Base-by-base conservation (phyloP, 805 yeast species). In the Ogataea neopini region DNA sequence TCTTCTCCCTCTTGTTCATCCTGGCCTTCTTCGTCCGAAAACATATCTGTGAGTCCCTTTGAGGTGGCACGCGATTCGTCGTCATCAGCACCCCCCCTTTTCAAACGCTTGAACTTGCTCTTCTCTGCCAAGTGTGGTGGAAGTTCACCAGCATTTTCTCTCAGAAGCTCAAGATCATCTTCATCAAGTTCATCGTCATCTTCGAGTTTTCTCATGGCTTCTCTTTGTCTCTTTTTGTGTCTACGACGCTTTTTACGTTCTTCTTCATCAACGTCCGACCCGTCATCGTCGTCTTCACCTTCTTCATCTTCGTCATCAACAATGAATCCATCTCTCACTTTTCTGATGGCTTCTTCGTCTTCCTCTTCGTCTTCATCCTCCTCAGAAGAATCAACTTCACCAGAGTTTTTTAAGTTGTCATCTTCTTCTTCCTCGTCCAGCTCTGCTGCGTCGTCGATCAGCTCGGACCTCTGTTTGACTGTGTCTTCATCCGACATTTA, bases 161-260 rank as follows among this genome's bases (percentile, higher is more conserved):
- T 77, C 47, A 94, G 74, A 38, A 94, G 77, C 56, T 92, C 98
- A 59, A 94, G 76, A 67, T 94, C 99, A 69, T 94, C 99, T 66
- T 92, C 97, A 61, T 94, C 97, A 44, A 94, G 75, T 43, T 81
- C 86, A 54, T 83, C 90, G 39, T 78, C 78, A 35, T 75, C 79
- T 7, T 73, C 74, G 20, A 53, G 52, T 25, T 56, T 52, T 10
- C 48, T 42, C 33, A 57, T 62, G 15, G 61, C 52, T 23, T 56
- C 68, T 66, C 74, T 64, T 62, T 72, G 64, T 62, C 74, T 64
- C 67, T 72, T 69, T 49, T 71, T 69, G 57, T 72, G 73, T 26
- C 53, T 53, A 15, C 57, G 56, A 15, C 56, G 54, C 40, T 50
- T 54, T 53, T 66, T 62, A 52, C 68, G 67, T 60, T 71, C 61